Evolutionary conservation across 1,284 basidiomycete genomes (phyloP), one percentile per base, ranked within the genome.

Genomic region (Rhodotorula sp.): DNA sequence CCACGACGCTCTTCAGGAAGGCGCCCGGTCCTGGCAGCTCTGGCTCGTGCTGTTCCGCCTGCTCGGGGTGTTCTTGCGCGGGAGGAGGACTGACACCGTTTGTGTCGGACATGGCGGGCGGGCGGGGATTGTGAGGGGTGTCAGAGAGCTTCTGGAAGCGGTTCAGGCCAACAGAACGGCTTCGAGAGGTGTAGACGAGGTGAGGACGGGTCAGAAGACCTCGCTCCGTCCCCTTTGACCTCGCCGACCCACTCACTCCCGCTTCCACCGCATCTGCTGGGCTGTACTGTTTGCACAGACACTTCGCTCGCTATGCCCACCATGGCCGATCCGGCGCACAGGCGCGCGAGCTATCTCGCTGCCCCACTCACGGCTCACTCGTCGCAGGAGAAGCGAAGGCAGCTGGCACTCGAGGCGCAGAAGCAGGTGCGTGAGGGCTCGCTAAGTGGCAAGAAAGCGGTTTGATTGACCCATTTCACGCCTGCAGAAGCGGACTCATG

Each of bases 1-100:
- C 95, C 34, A 98, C 95, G 37, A 98, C 94, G 24, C 70, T 69
- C 55, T 75, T 75, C 44, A 78, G 71, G 70, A 78, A 78, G 9
- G 75, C 75, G 7, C 67, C 68, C 0, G 76, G 76, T 9, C 68
- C 68, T 22, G 68, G 68, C 7, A 59, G 73, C 28, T 57, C 54
- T 7, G 55, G 37, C n/a, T n/a, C 37, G 60, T 10, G 60, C 67
- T 69, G 56, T 40, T 30, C 59, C 34, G 48, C 57, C 8, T 56
- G 65, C 28, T 28, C 30, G n/a, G n/a, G 26, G n/a, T 53, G 52
- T 53, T 22, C 24, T n/a, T 31, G 22, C 16, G 26, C 40, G 4
- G 37, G 31, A 28, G 54, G 59, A 24, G 62, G 54, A 24, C 55
- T 57, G 20, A 58, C 50, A 26, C 37, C n/a, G 40, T 50, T n/a